Evolutionary conservation across 441 rosid species (phyloP), one percentile per base, ranked within the genome.

Genomic region (Euphorbia celastroides): DNA sequence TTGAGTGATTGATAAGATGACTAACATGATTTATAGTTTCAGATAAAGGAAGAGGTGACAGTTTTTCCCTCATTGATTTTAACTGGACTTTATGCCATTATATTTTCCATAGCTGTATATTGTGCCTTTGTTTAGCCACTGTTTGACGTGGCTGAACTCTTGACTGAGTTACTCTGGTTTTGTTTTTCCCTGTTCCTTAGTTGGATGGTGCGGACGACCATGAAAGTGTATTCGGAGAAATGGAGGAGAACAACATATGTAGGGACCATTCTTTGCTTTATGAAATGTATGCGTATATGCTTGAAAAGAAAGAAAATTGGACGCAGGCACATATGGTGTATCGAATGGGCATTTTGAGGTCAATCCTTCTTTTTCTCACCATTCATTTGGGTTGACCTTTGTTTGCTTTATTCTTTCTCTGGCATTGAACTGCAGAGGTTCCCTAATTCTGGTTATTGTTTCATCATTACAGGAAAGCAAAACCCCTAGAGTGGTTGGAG

Each of bases 221-320:
- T 55, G 87, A 85, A 57, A 74, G 60, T 22, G 81, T 84, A 70
- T 81, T 72, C 51, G 75, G 67, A 77, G 86, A 91, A 75, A 71
- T 89, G 81, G 86, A 78, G 72, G 84, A 82, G 73, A 79, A 62
- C 32, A 66, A 65, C 69, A 81, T 85, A 57, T 89, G 90, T 52
- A 51, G 75, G 10, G 75, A 79, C 16, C 57, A 80, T 65, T 73
- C 92, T 23, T 70, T 77, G 69, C 86, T 88, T 52, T 93, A 93
- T 74, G 93, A 89, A 71, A 78, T 87, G 84, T 91, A 81, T 52
- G 96, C 96, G 16, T 57, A 75, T 31, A 78, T 91, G 63, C 95
- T 93, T 50, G 97, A 93, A 81, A 79, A 79, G 27, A 91, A 83
- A 77, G 95, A 86, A 74, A 78, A 77, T 57, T 85, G 90, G 92